Evolutionary conservation across 331 rosid genomes (phyloP).

Genomic region (Cydonia oblonga): DNA sequence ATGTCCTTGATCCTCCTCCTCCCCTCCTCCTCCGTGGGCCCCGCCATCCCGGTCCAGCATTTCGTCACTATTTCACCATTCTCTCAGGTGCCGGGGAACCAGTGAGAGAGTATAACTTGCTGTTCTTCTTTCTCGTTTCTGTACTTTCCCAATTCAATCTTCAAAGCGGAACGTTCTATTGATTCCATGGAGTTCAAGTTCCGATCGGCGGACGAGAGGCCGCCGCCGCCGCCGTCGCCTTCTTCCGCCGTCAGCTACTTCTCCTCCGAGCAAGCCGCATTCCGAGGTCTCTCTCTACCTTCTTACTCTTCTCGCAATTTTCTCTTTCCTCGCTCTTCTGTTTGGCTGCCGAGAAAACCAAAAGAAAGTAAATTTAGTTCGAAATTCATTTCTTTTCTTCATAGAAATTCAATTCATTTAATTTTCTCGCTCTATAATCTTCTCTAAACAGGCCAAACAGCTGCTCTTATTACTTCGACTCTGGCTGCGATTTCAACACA

Average conservation of each 20-base stretch:
- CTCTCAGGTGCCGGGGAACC: no score
- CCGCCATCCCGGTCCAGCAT: neutral
- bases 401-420: neutral
- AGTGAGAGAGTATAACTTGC: no score
- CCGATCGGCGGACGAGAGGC: conserved; percentile 24
- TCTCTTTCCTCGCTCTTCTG: no score
- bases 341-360: neutral
- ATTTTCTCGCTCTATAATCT: neutral
- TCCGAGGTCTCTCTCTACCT: conserved; percentile 19
- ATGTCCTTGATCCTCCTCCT: no score
- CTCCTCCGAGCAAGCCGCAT: neutral
- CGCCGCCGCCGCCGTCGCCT: neutral
- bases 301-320: neutral
- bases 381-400: neutral
- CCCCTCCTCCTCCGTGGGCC: neutral
- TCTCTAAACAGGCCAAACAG: neutral
- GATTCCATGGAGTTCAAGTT: conserved; percentile 48
- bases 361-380: neutral
- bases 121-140: no score
- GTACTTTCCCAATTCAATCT: no score
- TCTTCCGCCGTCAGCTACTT: conserved; percentile 3
- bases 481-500: no score
- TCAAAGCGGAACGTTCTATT: no score
- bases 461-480: no score
- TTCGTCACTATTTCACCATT: neutral